Evolutionary conservation across 23 red algal genomes (phyloP).

Genomic region (Gracilaria caudata): DNA sequence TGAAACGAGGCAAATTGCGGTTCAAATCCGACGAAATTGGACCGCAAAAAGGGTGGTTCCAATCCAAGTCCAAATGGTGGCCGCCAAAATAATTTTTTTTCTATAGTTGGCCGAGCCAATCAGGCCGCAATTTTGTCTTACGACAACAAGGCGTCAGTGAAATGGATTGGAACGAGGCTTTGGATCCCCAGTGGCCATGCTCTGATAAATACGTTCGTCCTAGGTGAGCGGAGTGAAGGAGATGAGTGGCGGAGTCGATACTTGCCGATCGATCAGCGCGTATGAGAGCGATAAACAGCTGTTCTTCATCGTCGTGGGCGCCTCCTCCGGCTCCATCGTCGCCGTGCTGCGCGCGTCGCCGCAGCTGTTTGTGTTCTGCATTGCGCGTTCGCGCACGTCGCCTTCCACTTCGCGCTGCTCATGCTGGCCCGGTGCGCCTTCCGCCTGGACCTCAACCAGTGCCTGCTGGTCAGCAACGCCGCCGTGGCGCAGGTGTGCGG

Average conservation of each 20-base stretch:
- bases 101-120: not conserved
- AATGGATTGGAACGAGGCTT: not conserved
- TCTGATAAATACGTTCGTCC: too few relatives aligned
- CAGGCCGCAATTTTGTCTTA: not conserved
- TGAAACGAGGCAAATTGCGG: not conserved
- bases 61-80: not conserved
- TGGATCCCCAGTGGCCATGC: not conserved
- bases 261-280: too few relatives aligned
- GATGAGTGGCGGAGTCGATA: too few relatives aligned
- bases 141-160: not conserved
- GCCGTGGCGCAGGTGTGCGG: too few relatives aligned
- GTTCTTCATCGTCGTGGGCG: constrained; percentile 83
- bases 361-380: constrained; percentile 58
- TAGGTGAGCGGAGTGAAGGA: too few relatives aligned
- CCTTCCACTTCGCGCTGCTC: constrained; percentile 66
- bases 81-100: not conserved
- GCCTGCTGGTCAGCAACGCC: constrained; percentile 81
- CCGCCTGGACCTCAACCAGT: constrained; percentile 39
- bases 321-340: constrained; percentile 54
- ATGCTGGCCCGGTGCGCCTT: constrained; percentile 17
- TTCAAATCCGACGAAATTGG: not conserved
- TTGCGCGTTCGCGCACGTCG: constrained; percentile 77
- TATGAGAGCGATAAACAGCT: too few relatives aligned
- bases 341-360: constrained; percentile 70
- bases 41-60: not conserved